These are phyloP conservation scores for Xylaria digitata DNA, from an alignment of 2,329 filamentous ascomycete species.

Conservation along the genomic window DNA sequence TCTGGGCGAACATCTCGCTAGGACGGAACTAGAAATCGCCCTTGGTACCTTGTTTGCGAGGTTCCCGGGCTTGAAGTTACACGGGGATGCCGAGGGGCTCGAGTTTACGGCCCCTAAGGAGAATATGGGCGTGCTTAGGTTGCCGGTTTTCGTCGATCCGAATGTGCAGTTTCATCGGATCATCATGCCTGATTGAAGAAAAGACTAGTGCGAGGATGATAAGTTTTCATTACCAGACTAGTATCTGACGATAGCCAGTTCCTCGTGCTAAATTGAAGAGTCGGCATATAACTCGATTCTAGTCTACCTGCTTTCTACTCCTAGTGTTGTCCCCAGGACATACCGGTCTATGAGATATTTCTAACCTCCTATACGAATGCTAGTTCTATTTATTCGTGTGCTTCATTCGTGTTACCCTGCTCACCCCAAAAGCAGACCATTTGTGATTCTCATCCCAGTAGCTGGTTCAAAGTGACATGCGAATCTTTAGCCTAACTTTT, in stretches of 20 bases:
- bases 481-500: background rate
- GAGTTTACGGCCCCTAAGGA: constrained; percentile 14
- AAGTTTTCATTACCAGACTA: no score
- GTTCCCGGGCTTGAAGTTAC: constrained; percentile 27
- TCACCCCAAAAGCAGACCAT: background rate
- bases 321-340: background rate
- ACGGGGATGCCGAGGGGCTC: background rate
- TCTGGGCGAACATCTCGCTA: constrained; percentile 23
- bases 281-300: background rate
- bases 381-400: background rate
- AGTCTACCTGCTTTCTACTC: constrained; percentile 19
- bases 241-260: no score
- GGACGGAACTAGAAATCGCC: constrained; percentile 29
- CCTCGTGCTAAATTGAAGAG: background rate
- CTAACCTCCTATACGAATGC: constrained; percentile 2
- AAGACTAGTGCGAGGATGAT: background rate
- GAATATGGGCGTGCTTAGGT: constrained; percentile 27
- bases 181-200: constrained; percentile 4
- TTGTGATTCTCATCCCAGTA: background rate
- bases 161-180: constrained; percentile 28
- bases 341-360: constrained; percentile 5
- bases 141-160: constrained; percentile 30
- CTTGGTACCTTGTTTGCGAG: constrained; percentile 29
- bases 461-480: background rate
- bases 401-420: background rate